Evolutionary conservation across 1,284 basidiomycete species (phyloP).

Genomic region (Trametes versicolor): DNA sequence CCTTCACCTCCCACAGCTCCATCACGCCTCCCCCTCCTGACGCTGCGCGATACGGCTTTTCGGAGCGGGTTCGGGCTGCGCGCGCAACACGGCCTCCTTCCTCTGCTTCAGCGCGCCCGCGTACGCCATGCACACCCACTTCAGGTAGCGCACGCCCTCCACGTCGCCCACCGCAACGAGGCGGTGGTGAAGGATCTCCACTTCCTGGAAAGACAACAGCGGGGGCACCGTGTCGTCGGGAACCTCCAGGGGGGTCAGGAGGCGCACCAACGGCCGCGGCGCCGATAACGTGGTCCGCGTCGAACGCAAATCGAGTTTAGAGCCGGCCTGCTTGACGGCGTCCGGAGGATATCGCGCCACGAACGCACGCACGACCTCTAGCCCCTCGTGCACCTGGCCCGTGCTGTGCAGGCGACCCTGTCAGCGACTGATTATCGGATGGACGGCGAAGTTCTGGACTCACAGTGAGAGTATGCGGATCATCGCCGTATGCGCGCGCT

Average conservation of each 20-base stretch:
- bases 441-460: conserved; percentile 41
- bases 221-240: conserved; percentile 78
- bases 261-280: conserved; percentile 69
- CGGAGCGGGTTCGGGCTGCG: conserved; percentile 19
- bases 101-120: conserved; percentile 68
- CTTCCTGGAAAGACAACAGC: conserved; percentile 68
- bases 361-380: conserved; percentile 64
- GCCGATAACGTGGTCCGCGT: conserved; percentile 62
- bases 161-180: conserved; percentile 55
- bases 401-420: conserved; percentile 49
- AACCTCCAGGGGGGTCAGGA: conserved; percentile 60
- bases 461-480: conserved; percentile 70
- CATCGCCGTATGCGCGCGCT: conserved; percentile 71
- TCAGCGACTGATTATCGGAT: not conserved
- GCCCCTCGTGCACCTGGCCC: conserved; percentile 58
- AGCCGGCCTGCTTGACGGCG: conserved; percentile 48
- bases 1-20: not conserved
- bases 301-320: conserved; percentile 58
- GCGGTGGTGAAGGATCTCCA: conserved; percentile 73
- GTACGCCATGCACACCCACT: conserved; percentile 74
- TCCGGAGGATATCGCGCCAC: conserved; percentile 66
- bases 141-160: conserved; percentile 65
- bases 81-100: conserved; percentile 52
- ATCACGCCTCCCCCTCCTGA: not conserved
- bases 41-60: not conserved